Evolutionary conservation across 192 early-diverging fungal genomes (phyloP).

Genomic region (Entophlyctis luteolus): DNA sequence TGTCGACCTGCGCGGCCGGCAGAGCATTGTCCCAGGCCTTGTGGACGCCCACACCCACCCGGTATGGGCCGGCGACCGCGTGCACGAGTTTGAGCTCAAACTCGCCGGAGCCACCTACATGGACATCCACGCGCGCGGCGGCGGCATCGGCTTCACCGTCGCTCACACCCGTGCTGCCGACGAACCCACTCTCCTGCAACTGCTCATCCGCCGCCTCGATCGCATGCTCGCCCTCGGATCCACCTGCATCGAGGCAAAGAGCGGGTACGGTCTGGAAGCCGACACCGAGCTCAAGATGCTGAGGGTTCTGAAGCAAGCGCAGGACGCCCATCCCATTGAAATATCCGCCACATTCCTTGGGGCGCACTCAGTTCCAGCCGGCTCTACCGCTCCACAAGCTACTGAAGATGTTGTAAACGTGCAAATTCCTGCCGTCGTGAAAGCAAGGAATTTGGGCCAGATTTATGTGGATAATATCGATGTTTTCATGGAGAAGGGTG

Average conservation of each 20-base stretch:
- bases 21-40: conserved; percentile 13
- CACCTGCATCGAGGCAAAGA: conserved; percentile 24
- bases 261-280: conserved; percentile 23
- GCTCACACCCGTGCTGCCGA: conserved; percentile 11
- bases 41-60: conserved; percentile 29
- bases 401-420: conserved; percentile 15
- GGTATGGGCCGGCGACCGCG: conserved; percentile 26
- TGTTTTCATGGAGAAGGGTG: conserved; percentile 26
- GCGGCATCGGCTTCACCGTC: conserved; percentile 25
- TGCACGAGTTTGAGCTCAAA: conserved; percentile 27
- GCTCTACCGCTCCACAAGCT: conserved; percentile 3
- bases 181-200: neutral
- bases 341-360: conserved; percentile 26
- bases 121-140: conserved; percentile 25
- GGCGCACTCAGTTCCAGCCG: conserved; percentile 22
- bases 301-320: neutral
- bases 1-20: neutral
- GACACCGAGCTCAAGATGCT: conserved; percentile 28
- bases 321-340: conserved; percentile 8
- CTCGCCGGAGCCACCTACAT: conserved; percentile 28
- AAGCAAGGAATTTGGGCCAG: neutral
- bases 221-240: conserved; percentile 17
- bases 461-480: conserved; percentile 29
- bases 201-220: conserved; percentile 11
- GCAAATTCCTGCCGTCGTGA: conserved; percentile 24